A percentile compares a stretch with the other conserved stretches of the same genome.
phyloP scores from a whole-genome alignment of 2,329 filamentous ascomycete genomes.

The Zymoseptoria crescenta region DNA sequence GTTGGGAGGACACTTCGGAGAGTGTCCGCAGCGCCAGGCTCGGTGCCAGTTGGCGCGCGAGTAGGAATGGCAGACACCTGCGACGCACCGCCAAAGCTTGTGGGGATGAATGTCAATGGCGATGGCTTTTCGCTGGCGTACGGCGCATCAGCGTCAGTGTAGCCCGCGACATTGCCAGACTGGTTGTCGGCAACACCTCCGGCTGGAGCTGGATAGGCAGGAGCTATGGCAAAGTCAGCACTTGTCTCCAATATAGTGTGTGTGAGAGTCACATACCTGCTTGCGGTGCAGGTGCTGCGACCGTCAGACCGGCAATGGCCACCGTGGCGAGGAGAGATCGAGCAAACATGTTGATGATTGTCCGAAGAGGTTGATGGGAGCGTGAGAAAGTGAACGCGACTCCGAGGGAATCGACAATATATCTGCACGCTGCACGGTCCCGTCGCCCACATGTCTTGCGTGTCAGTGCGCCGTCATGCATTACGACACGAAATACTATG shows the following conservation, averaged over 20 bases:
- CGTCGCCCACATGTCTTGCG: not conserved
- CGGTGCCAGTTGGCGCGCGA: conserved; percentile 23
- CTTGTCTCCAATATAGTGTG: too few species aligned
- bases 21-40: conserved; percentile 33
- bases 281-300: conserved; percentile 31
- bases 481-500: not conserved
- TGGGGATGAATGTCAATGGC: conserved; percentile 31
- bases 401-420: not conserved
- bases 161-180: conserved; percentile 32
- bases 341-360: conserved; percentile 30
- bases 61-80: conserved; percentile 33
- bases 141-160: conserved; percentile 38
- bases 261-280: not conserved
- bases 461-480: not conserved
- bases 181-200: conserved; percentile 18
- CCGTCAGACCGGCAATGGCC: conserved; percentile 28
- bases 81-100: conserved; percentile 38
- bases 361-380: not conserved
- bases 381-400: not conserved
- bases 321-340: conserved; percentile 29
- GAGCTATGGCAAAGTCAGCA: conserved; percentile 1
- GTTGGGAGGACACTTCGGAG: conserved; percentile 44
- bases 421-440: not conserved
- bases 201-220: not conserved
- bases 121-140: conserved; percentile 31